These are phyloP conservation scores for Aspergillus sclerotiicarbonarius DNA, from an alignment of 495 filamentous ascomycete genomes.

Conservation along the genomic window DNA sequence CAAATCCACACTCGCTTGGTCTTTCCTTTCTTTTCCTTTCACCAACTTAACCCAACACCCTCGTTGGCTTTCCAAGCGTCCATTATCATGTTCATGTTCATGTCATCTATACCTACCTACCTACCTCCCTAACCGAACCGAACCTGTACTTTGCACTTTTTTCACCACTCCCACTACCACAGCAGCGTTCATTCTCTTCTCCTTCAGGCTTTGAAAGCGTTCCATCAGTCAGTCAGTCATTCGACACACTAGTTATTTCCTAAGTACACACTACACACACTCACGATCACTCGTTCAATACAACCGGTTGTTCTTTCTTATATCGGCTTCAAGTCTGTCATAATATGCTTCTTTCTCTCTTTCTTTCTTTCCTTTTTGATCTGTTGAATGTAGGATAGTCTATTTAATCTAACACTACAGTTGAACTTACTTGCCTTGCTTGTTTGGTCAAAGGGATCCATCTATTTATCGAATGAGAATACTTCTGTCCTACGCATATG, in stretches of 20 bases:
- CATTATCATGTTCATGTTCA: neutral
- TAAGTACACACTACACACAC: too few species aligned
- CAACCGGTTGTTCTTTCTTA: too few species aligned
- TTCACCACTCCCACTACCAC: neutral
- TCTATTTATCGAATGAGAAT: neutral
- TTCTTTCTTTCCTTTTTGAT: neutral
- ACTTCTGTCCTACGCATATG: neutral
- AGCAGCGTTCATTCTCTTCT: too few species aligned
- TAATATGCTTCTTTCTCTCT: neutral
- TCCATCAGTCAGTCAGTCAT: too few species aligned
- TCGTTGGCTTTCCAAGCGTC: neutral
- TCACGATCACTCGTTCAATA: too few species aligned
- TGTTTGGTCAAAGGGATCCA: too few species aligned
- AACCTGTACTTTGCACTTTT: neutral
- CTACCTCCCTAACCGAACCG: neutral
- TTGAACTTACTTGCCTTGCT: too few species aligned
- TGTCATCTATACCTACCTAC: neutral
- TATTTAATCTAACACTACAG: too few species aligned
- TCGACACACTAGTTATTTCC: too few species aligned
- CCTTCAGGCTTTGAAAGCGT: too few species aligned
- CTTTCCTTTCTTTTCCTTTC: neutral
- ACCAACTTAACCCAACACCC: neutral
- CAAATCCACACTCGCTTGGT: neutral
- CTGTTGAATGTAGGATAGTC: neutral
- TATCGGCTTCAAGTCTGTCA: too few species aligned